phyloP scores from a whole-genome alignment of 805 yeast genomes.

The Sungouiella thailandica region DNA sequence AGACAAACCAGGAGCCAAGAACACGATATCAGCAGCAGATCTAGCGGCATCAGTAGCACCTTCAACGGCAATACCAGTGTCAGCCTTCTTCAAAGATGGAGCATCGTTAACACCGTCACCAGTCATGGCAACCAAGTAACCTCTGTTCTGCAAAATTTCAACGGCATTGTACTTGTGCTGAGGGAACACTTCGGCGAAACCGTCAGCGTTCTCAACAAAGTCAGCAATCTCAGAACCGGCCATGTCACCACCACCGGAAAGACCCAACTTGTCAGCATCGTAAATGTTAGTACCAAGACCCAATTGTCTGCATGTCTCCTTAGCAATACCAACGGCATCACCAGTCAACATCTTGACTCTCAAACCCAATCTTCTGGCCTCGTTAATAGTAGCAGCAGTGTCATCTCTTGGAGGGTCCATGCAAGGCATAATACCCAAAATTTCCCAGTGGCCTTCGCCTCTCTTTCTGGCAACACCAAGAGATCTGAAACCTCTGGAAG shows the following conservation, averaged over 20 bases:
- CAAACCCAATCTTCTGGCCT: constrained; percentile 87
- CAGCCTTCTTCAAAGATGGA: constrained; percentile 90
- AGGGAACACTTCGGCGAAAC: constrained; percentile 98
- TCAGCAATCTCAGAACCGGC: constrained; percentile 97
- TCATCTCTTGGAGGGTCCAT: constrained; percentile 99
- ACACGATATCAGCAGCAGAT: constrained; percentile 95
- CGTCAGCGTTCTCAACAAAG: constrained; percentile 95
- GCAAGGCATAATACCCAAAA: constrained; percentile 96
- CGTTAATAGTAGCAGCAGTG: constrained; percentile 90
- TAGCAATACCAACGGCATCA: constrained; percentile 98
- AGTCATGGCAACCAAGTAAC: constrained; percentile 97
- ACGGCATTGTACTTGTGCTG: constrained; percentile 96
- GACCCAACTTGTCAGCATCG: constrained; percentile 95
- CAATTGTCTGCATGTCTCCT: constrained; percentile 96
- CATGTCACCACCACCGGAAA: constrained; percentile 89
- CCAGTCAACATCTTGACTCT: constrained; percentile 98
- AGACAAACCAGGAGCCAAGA: constrained; percentile 89
- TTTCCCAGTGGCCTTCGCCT: constrained; percentile 98
- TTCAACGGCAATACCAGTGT: constrained; percentile 93
- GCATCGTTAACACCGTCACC: constrained; percentile 99
- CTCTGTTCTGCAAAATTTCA: constrained; percentile 91
- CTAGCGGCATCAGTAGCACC: constrained; percentile 97
- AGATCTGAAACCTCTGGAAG: constrained; percentile 97
- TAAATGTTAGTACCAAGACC: constrained; percentile 95
- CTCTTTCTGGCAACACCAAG: constrained; percentile 98